Conservation (phyloP, 192 early-diverging fungal species). For the Coemansia biformis region DNA sequence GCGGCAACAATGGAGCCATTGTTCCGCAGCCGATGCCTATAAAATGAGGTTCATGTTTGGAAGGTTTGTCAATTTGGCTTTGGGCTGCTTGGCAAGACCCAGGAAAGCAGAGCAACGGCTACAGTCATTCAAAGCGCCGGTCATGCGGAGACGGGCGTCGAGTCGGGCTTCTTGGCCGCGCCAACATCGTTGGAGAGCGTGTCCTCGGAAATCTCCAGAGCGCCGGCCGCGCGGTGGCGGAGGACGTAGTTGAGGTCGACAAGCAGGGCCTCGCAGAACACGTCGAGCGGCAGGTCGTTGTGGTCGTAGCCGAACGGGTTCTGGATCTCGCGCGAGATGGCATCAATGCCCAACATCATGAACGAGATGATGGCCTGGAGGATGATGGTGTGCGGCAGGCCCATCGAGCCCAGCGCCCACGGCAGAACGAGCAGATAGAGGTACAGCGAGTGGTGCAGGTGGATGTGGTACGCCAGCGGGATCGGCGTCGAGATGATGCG, state of each 20-base stretch:
- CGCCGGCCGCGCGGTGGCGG: slow-evolving; percentile 23
- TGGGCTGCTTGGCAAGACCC: too few relatives aligned
- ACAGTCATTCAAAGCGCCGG: too few relatives aligned
- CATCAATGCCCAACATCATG: slow-evolving; percentile 77
- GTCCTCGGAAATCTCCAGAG: slow-evolving; percentile 11
- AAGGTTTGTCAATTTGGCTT: too few relatives aligned
- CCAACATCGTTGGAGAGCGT: slow-evolving; percentile 5
- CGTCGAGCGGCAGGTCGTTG: slow-evolving; percentile 64
- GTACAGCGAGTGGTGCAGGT: slow-evolving; percentile 77
- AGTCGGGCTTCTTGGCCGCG: background rate
- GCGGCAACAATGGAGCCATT: too few relatives aligned
- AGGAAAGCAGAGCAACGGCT: too few relatives aligned
- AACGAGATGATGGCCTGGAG: slow-evolving; percentile 65
- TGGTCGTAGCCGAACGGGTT: slow-evolving; percentile 84
- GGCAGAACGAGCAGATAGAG: slow-evolving; percentile 73
- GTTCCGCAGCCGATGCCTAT: too few relatives aligned
- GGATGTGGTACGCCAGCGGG: slow-evolving; percentile 82
- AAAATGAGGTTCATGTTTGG: too few relatives aligned
- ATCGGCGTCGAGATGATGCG: slow-evolving; percentile 83
- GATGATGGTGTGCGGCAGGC: slow-evolving; percentile 59
- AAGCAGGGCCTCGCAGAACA: slow-evolving; percentile 50
- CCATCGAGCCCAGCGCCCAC: slow-evolving; percentile 64
- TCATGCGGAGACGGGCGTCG: background rate
- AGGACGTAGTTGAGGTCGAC: slow-evolving; percentile 38
- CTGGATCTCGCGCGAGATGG: slow-evolving; percentile 86